These are phyloP conservation scores for Plasmodium malariae DNA, from an alignment of 169 alveolate genomes.

Conservation along the genomic window DNA sequence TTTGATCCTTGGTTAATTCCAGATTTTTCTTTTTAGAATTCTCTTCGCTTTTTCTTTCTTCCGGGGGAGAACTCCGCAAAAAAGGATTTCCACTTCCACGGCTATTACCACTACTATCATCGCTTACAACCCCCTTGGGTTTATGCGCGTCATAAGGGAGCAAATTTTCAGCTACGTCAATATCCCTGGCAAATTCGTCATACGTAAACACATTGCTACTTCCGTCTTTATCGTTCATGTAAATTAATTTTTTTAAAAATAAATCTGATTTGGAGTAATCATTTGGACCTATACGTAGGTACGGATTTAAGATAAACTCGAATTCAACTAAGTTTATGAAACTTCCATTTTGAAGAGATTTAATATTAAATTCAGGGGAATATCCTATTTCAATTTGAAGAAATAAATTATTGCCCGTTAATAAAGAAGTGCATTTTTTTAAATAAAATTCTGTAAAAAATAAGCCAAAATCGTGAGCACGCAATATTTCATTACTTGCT, in stretches of 20 bases:
- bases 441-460: conserved; percentile 38
- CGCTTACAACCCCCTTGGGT: not conserved
- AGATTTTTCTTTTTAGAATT: conserved; percentile 2
- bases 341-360: conserved; percentile 4
- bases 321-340: conserved; percentile 31
- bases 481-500: not conserved
- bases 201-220: conserved; percentile 12
- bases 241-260: conserved; percentile 33
- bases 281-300: conserved; percentile 28
- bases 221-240: not conserved
- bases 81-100: too few relatives aligned
- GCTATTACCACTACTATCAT: not conserved
- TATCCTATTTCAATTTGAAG: conserved; percentile 50
- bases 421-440: conserved; percentile 18
- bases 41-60: conserved; percentile 7
- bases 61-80: not conserved
- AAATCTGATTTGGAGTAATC: conserved; percentile 20
- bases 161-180: not conserved
- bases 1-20: conserved; percentile 30
- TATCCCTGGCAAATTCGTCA: not conserved
- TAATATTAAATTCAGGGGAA: too few relatives aligned
- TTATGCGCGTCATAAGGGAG: not conserved
- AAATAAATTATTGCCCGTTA: conserved; percentile 33
- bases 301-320: conserved; percentile 19
- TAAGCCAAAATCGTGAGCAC: conserved; percentile 43